Evolutionary conservation across 345 rosid genomes (phyloP).

Genomic region (Psidium guajava): DNA sequence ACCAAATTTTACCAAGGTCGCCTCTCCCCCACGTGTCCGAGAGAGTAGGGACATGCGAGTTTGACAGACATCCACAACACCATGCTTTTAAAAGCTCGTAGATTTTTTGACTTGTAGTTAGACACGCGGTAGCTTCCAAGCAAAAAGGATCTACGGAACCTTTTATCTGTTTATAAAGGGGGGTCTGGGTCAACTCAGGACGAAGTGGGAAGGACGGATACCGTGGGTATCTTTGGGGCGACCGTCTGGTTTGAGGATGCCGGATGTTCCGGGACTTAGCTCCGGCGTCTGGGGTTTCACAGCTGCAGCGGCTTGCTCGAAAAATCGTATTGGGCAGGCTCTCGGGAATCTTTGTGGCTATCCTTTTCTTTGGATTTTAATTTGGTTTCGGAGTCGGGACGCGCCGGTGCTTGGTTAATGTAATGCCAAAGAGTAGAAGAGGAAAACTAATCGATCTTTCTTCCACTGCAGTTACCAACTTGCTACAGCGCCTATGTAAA

Average conservation of each 20-base stretch:
- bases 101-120: neutral
- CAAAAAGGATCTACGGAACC: neutral
- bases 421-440: neutral
- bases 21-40: neutral
- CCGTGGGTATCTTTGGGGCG: too few relatives aligned
- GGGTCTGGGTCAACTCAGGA: neutral
- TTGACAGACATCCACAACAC: neutral
- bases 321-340: neutral
- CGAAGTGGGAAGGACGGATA: neutral
- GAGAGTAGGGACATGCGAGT: neutral
- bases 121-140: neutral
- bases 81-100: neutral
- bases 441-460: neutral
- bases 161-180: neutral
- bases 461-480: neutral
- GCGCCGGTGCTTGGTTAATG: neutral
- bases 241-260: too few relatives aligned
- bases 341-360: neutral
- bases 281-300: neutral
- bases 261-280: neutral
- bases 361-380: neutral
- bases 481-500: neutral
- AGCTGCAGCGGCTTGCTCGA: neutral
- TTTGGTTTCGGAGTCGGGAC: neutral
- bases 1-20: neutral